Evolutionary conservation across 1,284 basidiomycete genomes (phyloP), one percentile per base, ranked within the genome.

Genomic region (Rhodotorula mucilaginosa): DNA sequence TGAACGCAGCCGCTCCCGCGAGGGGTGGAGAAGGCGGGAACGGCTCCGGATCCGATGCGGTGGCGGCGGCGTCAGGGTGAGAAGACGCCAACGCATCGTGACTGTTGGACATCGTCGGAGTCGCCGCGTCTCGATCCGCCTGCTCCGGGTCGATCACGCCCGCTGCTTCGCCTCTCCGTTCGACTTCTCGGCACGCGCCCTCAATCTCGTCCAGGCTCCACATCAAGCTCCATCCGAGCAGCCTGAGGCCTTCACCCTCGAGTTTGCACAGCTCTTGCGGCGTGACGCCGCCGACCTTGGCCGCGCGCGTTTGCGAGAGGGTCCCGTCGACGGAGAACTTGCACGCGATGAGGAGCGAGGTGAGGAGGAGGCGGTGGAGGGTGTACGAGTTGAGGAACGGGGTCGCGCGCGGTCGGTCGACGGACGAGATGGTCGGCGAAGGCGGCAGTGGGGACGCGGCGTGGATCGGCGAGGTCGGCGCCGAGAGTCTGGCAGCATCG

Each of bases 371-470:
- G 18, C 77, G 73, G 29, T 78, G 77, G 31, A 78, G 69, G 23
- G 77, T 78, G 68, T 71, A 76, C 26, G 67, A 62, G 67, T 75
- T 75, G 57, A 74, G 52, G 44, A 75, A 57, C 3, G 74, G 72
- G 0, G 67, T 34, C 1, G 65, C 62, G 23, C 59, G 49, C 6
- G 49, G 62, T 2, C 56, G 56, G 4, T 44, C 58, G 29, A 57
- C 60, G 48, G 44, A 52, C 23, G 67, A 56, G 31, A 67, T 58
- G 52, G 61, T 58, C 26, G 58, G 62, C 26, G 65, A 71, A 39
- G 66, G 66, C 3, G 67, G 65, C 47, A 74, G 46, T 3, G 69
- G 58, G 1, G 67, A 65, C 2, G 46, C 31, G 1, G 67, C 52
- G 12, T 58, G 5, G n/a, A 67, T 54, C 2, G 61, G 58, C 16